Evolutionary conservation across 495 filamentous ascomycete genomes (phyloP).

Genomic region (Penicillium maclennaniae): DNA sequence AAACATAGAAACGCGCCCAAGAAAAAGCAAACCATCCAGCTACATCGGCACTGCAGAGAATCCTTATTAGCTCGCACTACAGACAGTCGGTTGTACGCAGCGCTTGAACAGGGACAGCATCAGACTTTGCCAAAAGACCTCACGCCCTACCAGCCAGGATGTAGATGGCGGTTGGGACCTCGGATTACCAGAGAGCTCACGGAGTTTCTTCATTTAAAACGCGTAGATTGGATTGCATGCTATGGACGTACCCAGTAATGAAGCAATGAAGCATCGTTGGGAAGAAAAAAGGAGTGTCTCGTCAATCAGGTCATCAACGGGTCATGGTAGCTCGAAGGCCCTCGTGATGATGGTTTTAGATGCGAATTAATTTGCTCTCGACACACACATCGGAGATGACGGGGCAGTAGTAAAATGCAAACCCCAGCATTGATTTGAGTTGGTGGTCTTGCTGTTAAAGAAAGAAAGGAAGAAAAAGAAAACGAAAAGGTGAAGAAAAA

Average conservation of each 20-base stretch:
- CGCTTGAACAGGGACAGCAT: slow-evolving; percentile 18
- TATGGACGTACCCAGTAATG: slow-evolving; percentile 23
- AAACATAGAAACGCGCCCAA: neutral
- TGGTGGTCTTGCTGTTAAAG: slow-evolving; percentile 70
- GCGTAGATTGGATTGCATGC: slow-evolving; percentile 4
- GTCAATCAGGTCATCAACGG: slow-evolving; percentile 95
- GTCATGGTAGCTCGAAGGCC: slow-evolving; percentile 85
- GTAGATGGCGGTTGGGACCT: slow-evolving; percentile 59
- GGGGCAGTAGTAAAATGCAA: slow-evolving; percentile 58
- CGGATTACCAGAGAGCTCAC: slow-evolving; percentile 77
- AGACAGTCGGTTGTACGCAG: neutral
- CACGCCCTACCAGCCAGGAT: slow-evolving; percentile 65
- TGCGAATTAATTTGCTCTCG: slow-evolving; percentile 68
- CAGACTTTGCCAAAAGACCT: slow-evolving; percentile 72
- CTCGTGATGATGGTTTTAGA: slow-evolving; percentile 99
- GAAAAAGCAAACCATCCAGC: neutral
- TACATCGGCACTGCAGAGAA: neutral
- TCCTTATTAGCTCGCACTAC: neutral
- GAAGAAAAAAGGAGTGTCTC: slow-evolving; percentile 52
- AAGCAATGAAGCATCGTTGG: slow-evolving; percentile 6
- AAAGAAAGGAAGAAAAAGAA: slow-evolving; percentile 34
- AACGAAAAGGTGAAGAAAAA: slow-evolving; percentile 19
- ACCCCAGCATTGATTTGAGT: slow-evolving; percentile 88
- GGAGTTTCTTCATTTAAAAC: slow-evolving; percentile 53
- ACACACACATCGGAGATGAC: slow-evolving; percentile 86